Base-by-base conservation (phyloP, 805 yeast genomes). In the Myxozyma geophila region DNA sequence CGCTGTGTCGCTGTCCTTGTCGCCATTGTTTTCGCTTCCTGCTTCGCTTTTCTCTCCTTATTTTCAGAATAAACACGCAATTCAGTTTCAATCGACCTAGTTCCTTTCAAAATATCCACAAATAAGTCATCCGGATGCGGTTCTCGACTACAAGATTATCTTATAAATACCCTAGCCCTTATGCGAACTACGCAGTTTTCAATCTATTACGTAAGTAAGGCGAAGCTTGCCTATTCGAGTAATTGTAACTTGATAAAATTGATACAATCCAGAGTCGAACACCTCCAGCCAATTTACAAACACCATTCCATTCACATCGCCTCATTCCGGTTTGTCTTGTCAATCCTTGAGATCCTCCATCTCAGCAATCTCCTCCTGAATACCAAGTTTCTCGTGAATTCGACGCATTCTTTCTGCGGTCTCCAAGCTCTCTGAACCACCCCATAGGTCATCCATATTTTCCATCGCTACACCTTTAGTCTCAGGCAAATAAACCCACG, bases 401-500 rank as follows among this genome's bases (percentile, higher is more conserved):
- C 66, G 59, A 19, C 19, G 54, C 62, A 64, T 62, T 15, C 68
- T 44, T 21, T 62, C 66, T 5, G 59, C 60, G 7, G 61, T 50
- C 44, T 61, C 67, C 43, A 39, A 39, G 33, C 66, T 58, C 48
- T 64, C 68, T 37, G 56, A 50, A 17, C 65, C 70, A 19, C 68
- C 68, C 69, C 70, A 90, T 78, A 90, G 89, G 55, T 85, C 86
- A 73, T 90, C 92, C 58, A 90, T 87, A 69, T 90, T 91, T 76
- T 90, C 96, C 73, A 90, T 81, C 70, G 86, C 84, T 57, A 90
- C 79, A 0, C 96, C 96, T 70, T 85, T 87, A 0, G 96, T 90
- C 58, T 71, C 73, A 49, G 68, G 74, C 64, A 71, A 62, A 61
- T 60, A 52, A 44, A 69, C 67, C 75, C 83, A 87, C 87, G 87